Percentiles rank a stretch among this genome's conserved stretches.
phyloP scores from a whole-genome alignment of 2,329 filamentous ascomycete species.

The Scedosporium dehoogii region DNA sequence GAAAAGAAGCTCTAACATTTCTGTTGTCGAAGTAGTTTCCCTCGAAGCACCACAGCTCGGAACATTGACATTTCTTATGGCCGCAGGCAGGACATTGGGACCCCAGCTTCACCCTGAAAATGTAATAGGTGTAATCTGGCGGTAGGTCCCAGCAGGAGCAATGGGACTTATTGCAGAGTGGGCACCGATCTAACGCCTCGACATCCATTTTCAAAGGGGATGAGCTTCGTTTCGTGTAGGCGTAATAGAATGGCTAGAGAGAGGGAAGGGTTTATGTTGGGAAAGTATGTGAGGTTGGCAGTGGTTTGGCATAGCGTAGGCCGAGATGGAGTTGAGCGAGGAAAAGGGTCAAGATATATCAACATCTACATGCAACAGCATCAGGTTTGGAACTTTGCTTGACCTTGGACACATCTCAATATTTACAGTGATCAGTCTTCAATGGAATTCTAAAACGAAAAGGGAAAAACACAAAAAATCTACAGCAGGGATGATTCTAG shows the following conservation, averaged over 20 bases:
- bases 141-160: neutral
- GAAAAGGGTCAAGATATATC: too few species aligned
- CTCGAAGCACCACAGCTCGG: neutral
- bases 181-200: neutral
- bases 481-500: too few species aligned
- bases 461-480: too few species aligned
- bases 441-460: too few species aligned
- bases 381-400: too few species aligned
- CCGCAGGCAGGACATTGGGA: neutral
- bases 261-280: neutral
- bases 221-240: neutral
- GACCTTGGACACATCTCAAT: too few species aligned
- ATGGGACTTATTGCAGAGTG: neutral
- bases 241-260: neutral
- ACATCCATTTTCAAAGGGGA: neutral
- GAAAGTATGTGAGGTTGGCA: too few species aligned
- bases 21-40: neutral
- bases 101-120: neutral
- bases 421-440: too few species aligned
- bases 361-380: too few species aligned
- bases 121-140: neutral
- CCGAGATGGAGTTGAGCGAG: too few species aligned
- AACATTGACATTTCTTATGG: neutral
- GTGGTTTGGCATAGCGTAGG: too few species aligned
- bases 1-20: neutral